A percentile compares a stretch with the other conserved stretches of the same genome.
Evolutionary conservation across 768 basidiomycete species (phyloP).

Genomic region (Lentinus tigrinus): DNA sequence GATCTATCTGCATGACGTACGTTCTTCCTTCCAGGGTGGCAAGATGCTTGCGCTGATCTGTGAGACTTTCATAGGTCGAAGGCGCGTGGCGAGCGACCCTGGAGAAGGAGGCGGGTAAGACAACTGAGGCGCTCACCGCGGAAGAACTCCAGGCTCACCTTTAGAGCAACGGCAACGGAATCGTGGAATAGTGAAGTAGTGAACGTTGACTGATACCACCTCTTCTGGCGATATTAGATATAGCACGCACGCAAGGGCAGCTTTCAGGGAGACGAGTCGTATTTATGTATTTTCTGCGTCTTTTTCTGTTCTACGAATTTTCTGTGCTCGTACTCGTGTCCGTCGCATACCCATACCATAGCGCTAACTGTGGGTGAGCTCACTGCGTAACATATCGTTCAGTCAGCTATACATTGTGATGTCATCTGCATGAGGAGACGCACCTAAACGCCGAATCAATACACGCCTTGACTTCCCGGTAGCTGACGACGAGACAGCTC

Average conservation of each 20-base stretch:
- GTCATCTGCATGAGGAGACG: conserved; percentile 27
- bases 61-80: too few relatives aligned
- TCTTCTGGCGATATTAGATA: too few relatives aligned
- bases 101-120: too few relatives aligned
- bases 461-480: conserved; percentile 86
- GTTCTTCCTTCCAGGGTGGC: too few relatives aligned
- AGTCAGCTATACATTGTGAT: background rate
- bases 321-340: conserved; percentile 8
- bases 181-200: too few relatives aligned
- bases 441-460: conserved; percentile 83
- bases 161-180: too few relatives aligned
- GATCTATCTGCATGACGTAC: too few relatives aligned
- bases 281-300: conserved; percentile 53
- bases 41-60: too few relatives aligned
- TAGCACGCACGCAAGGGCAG: background rate
- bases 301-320: conserved; percentile 75
- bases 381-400: conserved; percentile 33
- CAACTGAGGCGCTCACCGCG: too few relatives aligned
- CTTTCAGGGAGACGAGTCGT: conserved; percentile 6
- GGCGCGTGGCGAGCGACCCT: too few relatives aligned
- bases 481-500: conserved; percentile 90
- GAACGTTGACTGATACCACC: too few relatives aligned
- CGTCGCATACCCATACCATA: conserved; percentile 16
- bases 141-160: too few relatives aligned
- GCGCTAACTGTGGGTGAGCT: conserved; percentile 37